Evolutionary conservation across 805 yeast species (phyloP).

Genomic region (Cyberlindnera bimundalis): DNA sequence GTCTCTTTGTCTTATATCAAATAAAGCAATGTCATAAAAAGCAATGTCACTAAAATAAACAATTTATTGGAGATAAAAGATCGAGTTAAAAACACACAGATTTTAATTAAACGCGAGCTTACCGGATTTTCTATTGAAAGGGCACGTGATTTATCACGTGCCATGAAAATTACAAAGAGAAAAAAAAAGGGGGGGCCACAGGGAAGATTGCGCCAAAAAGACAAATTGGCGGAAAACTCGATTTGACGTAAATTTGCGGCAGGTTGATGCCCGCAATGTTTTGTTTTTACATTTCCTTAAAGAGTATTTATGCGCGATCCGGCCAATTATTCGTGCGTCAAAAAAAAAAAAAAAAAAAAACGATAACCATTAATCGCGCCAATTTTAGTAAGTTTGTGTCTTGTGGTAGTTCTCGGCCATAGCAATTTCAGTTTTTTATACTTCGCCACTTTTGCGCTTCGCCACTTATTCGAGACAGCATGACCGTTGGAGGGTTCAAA

Average conservation of each 20-base stretch:
- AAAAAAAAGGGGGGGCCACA: no score
- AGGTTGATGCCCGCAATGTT: background rate
- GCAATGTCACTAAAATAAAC: no score
- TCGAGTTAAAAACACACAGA: no score
- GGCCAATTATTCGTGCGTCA: background rate
- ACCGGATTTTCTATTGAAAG: background rate
- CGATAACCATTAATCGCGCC: background rate
- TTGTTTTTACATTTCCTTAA: slow-evolving; percentile 1
- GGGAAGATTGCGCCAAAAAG: background rate
- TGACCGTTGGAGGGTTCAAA: no score
- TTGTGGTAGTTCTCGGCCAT: no score
- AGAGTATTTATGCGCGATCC: background rate
- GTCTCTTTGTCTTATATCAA: no score
- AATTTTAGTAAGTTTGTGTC: background rate
- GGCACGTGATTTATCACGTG: background rate
- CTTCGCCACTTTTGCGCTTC: slow-evolving; percentile 2
- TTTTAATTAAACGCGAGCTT: no score
- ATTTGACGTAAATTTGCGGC: no score
- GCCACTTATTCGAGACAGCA: no score
- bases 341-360: background rate
- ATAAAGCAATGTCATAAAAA: no score
- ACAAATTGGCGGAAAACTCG: background rate
- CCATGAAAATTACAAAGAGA: no score
- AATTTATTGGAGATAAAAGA: no score
- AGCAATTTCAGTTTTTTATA: slow-evolving; percentile 1